phyloP scores from a whole-genome alignment of 495 filamentous ascomycete species.

The Hyaloscypha finlandica region DNA sequence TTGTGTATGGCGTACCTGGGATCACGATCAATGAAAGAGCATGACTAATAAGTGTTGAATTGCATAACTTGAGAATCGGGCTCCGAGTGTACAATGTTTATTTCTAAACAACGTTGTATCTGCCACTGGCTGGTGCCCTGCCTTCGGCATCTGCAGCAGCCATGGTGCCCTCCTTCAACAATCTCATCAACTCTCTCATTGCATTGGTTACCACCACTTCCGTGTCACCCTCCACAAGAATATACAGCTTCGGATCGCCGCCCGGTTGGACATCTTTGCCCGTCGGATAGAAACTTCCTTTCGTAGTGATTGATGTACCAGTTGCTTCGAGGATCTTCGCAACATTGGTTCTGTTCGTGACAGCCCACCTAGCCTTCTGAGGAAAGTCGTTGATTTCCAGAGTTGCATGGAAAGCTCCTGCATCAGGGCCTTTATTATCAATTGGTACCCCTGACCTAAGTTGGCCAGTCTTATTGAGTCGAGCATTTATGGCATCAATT shows the following conservation, averaged over 20 bases:
- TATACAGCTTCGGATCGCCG: constrained; percentile 88
- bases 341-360: constrained; percentile 98
- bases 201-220: constrained; percentile 89
- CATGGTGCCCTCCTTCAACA: constrained; percentile 90
- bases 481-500: constrained; percentile 82
- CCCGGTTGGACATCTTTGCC: constrained; percentile 78
- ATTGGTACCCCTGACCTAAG: constrained; percentile 91
- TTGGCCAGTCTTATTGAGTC: constrained; percentile 81
- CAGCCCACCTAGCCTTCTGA: constrained; percentile 97
- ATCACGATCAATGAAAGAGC: not conserved
- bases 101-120: constrained; percentile 76
- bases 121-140: constrained; percentile 75
- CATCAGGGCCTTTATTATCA: constrained; percentile 98
- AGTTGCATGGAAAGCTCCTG: constrained; percentile 94
- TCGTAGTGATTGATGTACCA: constrained; percentile 95
- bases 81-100: not conserved
- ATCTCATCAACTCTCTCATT: constrained; percentile 84
- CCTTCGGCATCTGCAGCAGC: constrained; percentile 85
- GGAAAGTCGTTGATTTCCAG: constrained; percentile 99
- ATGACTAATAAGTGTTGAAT: not conserved
- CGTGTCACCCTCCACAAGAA: constrained; percentile 95
- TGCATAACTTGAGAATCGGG: not conserved
- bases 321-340: constrained; percentile 96
- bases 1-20: not conserved
- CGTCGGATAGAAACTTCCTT: constrained; percentile 82